A percentile compares a stretch with the other conserved stretches of the same genome.
Evolutionary conservation across 257 asterid genomes (phyloP).

Genomic region (Oldenlandia corymbosa): DNA sequence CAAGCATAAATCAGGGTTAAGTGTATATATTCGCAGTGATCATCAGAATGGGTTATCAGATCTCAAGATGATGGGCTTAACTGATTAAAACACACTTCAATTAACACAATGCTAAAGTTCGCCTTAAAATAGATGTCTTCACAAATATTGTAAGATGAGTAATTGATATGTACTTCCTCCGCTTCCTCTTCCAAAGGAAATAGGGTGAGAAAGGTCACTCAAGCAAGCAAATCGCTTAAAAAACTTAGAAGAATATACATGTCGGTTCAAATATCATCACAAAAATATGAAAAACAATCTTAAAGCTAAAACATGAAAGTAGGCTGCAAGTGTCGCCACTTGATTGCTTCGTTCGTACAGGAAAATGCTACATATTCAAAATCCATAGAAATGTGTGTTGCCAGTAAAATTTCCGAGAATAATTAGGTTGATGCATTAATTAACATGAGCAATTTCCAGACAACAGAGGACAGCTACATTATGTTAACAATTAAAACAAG

Average conservation of each 20-base stretch:
- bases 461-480: too few species aligned
- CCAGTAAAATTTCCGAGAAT: not conserved
- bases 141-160: too few species aligned
- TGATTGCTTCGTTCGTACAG: not conserved
- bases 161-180: too few species aligned
- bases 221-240: too few species aligned
- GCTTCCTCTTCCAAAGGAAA: too few species aligned
- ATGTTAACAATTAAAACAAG: too few species aligned
- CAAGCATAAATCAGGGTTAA: slow-evolving; percentile 14
- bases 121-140: too few species aligned
- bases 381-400: not conserved
- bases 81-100: too few species aligned
- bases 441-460: too few species aligned
- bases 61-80: not conserved
- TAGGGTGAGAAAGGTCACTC: too few species aligned
- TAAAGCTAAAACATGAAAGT: not conserved
- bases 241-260: not conserved
- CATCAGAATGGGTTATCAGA: not conserved
- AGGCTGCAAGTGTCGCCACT: not conserved
- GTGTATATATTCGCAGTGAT: not conserved
- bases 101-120: too few species aligned
- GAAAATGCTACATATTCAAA: not conserved
- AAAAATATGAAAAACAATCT: not conserved
- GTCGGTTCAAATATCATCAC: not conserved
- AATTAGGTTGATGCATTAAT: not conserved